Evolutionary conservation across 768 basidiomycete species (phyloP), one percentile per base, ranked within the genome.

Genomic region (Termitomyces bulborhizus): DNA sequence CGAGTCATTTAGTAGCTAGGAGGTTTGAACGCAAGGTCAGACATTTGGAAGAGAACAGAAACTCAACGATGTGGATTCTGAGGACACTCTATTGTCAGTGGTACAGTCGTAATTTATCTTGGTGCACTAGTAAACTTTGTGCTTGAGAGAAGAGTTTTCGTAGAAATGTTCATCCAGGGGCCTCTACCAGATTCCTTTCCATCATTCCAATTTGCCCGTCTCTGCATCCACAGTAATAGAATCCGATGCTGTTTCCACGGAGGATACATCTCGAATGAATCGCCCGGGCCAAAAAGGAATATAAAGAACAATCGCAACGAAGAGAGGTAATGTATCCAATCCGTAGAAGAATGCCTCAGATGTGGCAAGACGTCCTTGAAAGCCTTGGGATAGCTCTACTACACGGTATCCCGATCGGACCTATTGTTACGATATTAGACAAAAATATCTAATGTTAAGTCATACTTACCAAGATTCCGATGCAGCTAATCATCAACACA

Each of bases 281-380:
- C 78, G 67, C 3, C 83, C 83, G 1, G 85, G 88, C 85, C 86
- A 90, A 66, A 84, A 82, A n/a, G 79, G 69, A 27, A 75, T 60
- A 61, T 85, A 86, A 12, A 81, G 69, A 1, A 65, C 66, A 43
- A 83, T 78, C 36, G 85, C 83, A 34, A 89, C 63, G 55, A 84
- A 77, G 12, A 88, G 73, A 7, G 86, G 87, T 2, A 87, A 69
- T 0, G 85, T 79, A 66, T 91, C 71, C 46, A 89, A 71, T 6
- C 69, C 79, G 63, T 87, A 90, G 66, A 90, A 88, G 61, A 77
- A 81, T 4, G 63, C 68, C 64, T 89, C 86, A 6, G 76, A 78
- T 3, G 75, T 82, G 5, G 80, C 76, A 26, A 89, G 74, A 34
- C 71, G 72, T 7, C 84, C 85, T 24, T 67, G 58, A 66, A 73